Evolutionary conservation across 2,329 filamentous ascomycete species (phyloP).

Genomic region (Stachybotrys elegans): DNA sequence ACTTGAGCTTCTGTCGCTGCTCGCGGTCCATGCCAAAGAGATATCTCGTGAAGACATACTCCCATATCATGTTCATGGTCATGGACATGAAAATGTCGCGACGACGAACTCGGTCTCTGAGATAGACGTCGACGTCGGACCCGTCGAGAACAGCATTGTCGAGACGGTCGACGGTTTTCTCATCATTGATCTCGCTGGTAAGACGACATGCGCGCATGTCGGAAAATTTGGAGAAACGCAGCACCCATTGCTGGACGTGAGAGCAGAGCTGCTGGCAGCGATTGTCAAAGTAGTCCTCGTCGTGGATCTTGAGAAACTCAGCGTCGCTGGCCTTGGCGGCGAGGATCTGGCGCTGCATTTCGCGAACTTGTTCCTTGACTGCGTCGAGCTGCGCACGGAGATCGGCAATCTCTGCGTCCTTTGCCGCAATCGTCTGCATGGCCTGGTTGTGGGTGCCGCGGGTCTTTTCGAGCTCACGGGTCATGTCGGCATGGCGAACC

Average conservation of each 20-base stretch:
- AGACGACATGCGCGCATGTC: conserved; percentile 83
- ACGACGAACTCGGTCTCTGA: conserved; percentile 80
- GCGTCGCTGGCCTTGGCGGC: conserved; percentile 55
- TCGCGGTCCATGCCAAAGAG: conserved; percentile 98
- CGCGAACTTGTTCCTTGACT: conserved; percentile 58
- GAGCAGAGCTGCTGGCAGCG: conserved; percentile 93
- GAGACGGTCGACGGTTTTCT: conserved; percentile 88
- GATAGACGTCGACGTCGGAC: conserved; percentile 83
- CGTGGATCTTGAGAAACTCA: conserved; percentile 71
- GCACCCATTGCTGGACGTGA: conserved; percentile 95
- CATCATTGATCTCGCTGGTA: conserved; percentile 79
- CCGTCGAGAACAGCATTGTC: conserved; percentile 94
- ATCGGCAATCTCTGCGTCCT: conserved; percentile 76
- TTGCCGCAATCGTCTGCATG: conserved; percentile 64
- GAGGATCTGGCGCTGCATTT: conserved; percentile 49
- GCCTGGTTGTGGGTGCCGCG: conserved; percentile 60
- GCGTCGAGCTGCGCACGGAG: conserved; percentile 73
- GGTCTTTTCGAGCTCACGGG: conserved; percentile 64
- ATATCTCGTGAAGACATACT: conserved; percentile 96
- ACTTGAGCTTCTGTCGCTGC: conserved; percentile 95
- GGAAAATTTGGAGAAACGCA: conserved; percentile 96
- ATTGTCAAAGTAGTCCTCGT: conserved; percentile 93
- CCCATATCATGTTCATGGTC: conserved; percentile 99
- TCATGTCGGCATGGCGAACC: conserved; percentile 58
- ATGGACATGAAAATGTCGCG: conserved; percentile 98